A percentile compares a stretch with the other conserved stretches of the same genome.
phyloP scores from a whole-genome alignment of 2,329 filamentous ascomycete species.

The Pseudogymnoascus sp. region DNA sequence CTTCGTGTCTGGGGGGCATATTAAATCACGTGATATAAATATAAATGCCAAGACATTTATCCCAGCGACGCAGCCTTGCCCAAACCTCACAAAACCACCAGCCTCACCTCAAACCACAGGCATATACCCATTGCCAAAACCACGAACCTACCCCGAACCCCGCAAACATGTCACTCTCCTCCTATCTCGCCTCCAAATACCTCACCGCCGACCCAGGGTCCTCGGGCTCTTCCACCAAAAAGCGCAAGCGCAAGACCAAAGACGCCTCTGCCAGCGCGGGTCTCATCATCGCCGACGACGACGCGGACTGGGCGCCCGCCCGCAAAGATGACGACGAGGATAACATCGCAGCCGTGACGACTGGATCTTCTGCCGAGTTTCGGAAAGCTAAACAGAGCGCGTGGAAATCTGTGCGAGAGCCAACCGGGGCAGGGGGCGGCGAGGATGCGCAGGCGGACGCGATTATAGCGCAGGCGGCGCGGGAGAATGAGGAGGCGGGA shows the following conservation, averaged over 20 bases:
- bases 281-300: conserved; percentile 59
- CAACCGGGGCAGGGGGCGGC: conserved; percentile 31
- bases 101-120: neutral
- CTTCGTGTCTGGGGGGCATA: neutral
- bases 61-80: neutral
- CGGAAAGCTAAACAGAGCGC: conserved; percentile 68
- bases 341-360: conserved; percentile 41
- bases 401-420: conserved; percentile 64
- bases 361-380: conserved; percentile 47
- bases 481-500: conserved; percentile 52
- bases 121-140: neutral
- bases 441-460: conserved; percentile 65
- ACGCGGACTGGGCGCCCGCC: conserved; percentile 35
- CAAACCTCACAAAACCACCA: neutral
- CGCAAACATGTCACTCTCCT: conserved; percentile 55
- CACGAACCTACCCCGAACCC: neutral
- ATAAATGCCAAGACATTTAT: neutral
- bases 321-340: conserved; percentile 45
- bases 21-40: neutral
- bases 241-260: conserved; percentile 59
- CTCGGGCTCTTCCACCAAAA: conserved; percentile 44
- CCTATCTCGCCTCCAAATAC: conserved; percentile 88
- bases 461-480: conserved; percentile 65
- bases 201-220: conserved; percentile 56
- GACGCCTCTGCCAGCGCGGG: conserved; percentile 36